Evolutionary conservation across 805 yeast genomes (phyloP), one percentile per base, ranked within the genome.

Genomic region (Lipomyces orientalis): DNA sequence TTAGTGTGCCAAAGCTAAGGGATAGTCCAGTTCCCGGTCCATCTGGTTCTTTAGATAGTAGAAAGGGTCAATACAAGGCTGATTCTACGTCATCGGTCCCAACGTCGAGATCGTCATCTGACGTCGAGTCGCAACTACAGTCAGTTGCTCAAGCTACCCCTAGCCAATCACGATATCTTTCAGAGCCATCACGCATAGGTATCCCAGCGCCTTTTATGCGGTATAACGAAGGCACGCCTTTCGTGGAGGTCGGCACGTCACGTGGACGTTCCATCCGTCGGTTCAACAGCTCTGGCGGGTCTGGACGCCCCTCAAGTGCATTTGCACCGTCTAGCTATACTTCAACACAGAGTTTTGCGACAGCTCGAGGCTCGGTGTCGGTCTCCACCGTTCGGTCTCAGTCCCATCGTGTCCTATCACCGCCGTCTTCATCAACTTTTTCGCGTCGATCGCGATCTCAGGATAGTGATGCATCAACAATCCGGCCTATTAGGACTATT

Each of bases 321-420:
- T 69, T 69, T 52, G 71, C 72, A 12, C 68, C 72, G 29, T 69
- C 72, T 19, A 69, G 72, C 46, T 64, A 49, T 34, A 58, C 71
- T 2, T 69, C 72, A 10, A 60, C 68, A 10, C 72, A 69, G 55
- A 60, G 71, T 12, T 69, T 69, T 35, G 29, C 59, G n/a, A 69
- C 72, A 12, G 72, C 72, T 14, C 59, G 68, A 3, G 71, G 64
- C 14, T 64, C 71, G 8, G 46, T 61, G n/a, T 51, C 66, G 6
- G 68, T 59, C 14, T 62, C 67, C 19, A 34, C 61, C 7, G 60
- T 31, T 14, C 59, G 54, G 25, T 60, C 61, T 4, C 37, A 55
- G 22, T 61, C 68, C 16, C 29, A 25, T 4, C 16, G 60, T 5
- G 60, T 14, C 14, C 34, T 22, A 12, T 58, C 61, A 37, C 35